Evolutionary conservation across 2,329 filamentous ascomycete species (phyloP).

Genomic region (Mollisia scopiformis): DNA sequence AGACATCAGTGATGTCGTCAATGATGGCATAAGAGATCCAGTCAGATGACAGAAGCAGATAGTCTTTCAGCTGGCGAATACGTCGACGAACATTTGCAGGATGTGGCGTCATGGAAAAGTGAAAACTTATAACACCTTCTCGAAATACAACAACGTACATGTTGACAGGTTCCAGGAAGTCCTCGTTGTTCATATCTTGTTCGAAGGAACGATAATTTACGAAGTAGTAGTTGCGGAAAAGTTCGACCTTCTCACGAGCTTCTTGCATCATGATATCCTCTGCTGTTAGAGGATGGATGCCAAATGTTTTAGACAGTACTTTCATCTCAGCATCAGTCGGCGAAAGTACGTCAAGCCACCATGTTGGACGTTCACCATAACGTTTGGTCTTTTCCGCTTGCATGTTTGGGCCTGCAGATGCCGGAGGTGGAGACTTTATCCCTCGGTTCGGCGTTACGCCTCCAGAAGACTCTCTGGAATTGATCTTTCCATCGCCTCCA

Average conservation of each 20-base stretch:
- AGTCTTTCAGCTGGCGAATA: slow-evolving; percentile 92
- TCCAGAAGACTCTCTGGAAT: slow-evolving; percentile 21
- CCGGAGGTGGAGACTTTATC: slow-evolving; percentile 20
- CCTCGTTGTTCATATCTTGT: slow-evolving; percentile 85
- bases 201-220: slow-evolving; percentile 98
- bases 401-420: background rate
- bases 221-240: slow-evolving; percentile 98
- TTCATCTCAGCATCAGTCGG: slow-evolving; percentile 97
- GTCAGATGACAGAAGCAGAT: slow-evolving; percentile 88
- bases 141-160: slow-evolving; percentile 98
- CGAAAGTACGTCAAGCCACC: slow-evolving; percentile 92
- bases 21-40: slow-evolving; percentile 99
- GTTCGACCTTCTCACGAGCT: slow-evolving; percentile 94
- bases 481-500: slow-evolving; percentile 8
- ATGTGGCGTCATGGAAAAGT: slow-evolving; percentile 95
- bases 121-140: slow-evolving; percentile 93
- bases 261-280: slow-evolving; percentile 99
- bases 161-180: slow-evolving; percentile 93
- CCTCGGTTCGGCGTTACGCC: slow-evolving; percentile 28
- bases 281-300: slow-evolving; percentile 91
- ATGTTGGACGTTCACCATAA: slow-evolving; percentile 85
- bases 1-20: slow-evolving; percentile 97
- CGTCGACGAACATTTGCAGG: slow-evolving; percentile 93
- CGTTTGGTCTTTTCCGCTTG: slow-evolving; percentile 48
- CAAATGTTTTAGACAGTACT: slow-evolving; percentile 86